These are phyloP conservation scores for Euphrasia confusa DNA, from an alignment of 257 asterid species.

Conservation along the genomic window DNA sequence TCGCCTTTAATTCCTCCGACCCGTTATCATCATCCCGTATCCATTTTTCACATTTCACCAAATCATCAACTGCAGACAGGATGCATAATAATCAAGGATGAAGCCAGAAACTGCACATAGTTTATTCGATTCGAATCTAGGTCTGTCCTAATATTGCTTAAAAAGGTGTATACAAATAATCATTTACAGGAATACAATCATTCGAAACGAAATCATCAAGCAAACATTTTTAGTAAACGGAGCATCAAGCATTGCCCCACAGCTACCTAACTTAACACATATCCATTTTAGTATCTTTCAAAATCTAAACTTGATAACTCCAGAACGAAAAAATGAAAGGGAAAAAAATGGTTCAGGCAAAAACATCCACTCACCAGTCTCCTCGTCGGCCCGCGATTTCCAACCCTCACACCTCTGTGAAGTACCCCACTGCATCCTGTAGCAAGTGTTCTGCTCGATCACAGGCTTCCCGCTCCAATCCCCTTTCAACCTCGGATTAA, in stretches of 20 bases:
- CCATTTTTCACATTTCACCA: constrained; percentile 82
- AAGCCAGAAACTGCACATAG: background rate
- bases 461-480: constrained; percentile 98
- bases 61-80: constrained; percentile 62
- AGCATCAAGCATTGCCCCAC: constrained; percentile 9
- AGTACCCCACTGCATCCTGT: constrained; percentile 95
- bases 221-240: background rate
- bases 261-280: constrained; percentile 1
- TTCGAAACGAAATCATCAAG: background rate
- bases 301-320: constrained; percentile 10
- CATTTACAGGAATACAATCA: background rate
- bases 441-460: constrained; percentile 89
- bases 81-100: background rate
- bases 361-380: constrained; percentile 58
- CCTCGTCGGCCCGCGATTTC: constrained; percentile 85
- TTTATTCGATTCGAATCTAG: background rate
- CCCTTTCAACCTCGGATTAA: constrained; percentile 83
- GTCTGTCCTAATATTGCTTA: background rate
- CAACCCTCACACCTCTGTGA: constrained; percentile 89
- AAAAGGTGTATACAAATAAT: background rate
- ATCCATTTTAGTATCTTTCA: constrained; percentile 2
- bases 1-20: constrained; percentile 62
- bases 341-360: background rate
- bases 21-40: constrained; percentile 62
- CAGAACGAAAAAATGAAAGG: background rate